Base-by-base conservation (phyloP, 805 yeast species). In the Spathaspora girioi region DNA sequence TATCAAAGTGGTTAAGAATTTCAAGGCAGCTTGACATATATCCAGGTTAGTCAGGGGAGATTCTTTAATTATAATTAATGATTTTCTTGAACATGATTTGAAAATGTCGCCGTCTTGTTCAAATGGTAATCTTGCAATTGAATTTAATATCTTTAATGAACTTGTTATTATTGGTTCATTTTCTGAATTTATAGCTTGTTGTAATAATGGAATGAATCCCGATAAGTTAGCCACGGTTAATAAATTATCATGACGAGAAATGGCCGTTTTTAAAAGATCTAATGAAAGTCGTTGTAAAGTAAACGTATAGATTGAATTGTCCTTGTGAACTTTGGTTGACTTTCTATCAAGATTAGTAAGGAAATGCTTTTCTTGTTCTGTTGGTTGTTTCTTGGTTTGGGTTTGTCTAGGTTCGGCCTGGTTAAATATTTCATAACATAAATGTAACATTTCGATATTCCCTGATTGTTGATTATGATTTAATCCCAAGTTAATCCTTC, bases 101-200 rank as follows among this genome's bases (percentile, higher is more conserved):
- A 87, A 85, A 29, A 76, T n/a, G n/a, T n/a, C n/a, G n/a, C n/a
- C 68, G 3, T 63, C 68, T 49, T 77, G 77, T n/a, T 83, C 70
- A 56, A 89, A 83, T 9, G 85, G 85, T 45, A 92, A 67, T 54
- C 82, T 79, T 17, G 87, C 78, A 10, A 86, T 66, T 43, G 81
- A 64, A 3, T 83, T 77, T 43, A 91, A 70, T 3, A 90, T 78
- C 48, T 82, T 80, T 57, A 92, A 73, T 2, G 89, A 71, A 8
- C 93, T 77, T 17, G 84, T 73, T 15, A 86, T 78, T n/a, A 93
- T 86, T 45, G 84, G 83, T 65, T 93, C 98, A 64, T 84, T 84
- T 9, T 81, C 88, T 2, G 90, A 80, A 15, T 70, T 64, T 27
- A 91, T 63, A 19, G 88, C 78, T 2, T 71, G 72, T 51, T 83